A percentile compares a stretch with the other conserved stretches of the same genome.
These are phyloP conservation scores for Rhodofomes roseus DNA, from an alignment of 1,284 basidiomycete genomes.

Conservation along the genomic window DNA sequence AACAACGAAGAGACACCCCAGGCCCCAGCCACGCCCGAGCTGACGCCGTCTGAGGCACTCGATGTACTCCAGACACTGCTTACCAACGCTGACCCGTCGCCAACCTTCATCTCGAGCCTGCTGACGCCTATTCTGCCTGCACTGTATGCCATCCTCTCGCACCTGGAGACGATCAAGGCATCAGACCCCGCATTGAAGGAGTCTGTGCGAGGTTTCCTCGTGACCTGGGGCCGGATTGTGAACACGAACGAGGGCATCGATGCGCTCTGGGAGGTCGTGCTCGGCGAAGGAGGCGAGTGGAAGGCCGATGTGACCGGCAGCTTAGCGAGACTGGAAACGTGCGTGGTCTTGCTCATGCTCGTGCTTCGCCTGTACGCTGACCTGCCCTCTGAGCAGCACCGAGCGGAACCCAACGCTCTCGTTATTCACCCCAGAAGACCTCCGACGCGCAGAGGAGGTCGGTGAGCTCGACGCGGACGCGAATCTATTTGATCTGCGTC, in stretches of 20 bases:
- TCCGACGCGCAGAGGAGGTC: conserved; percentile 35
- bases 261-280: conserved; percentile 60
- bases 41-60: conserved; percentile 39
- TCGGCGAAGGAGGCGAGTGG: conserved; percentile 55
- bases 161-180: conserved; percentile 49
- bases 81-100: conserved; percentile 76
- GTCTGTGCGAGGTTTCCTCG: conserved; percentile 53
- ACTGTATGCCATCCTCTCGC: conserved; percentile 61
- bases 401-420: conserved; percentile 30
- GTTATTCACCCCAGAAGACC: conserved; percentile 50
- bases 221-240: conserved; percentile 73
- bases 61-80: conserved; percentile 52
- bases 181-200: conserved; percentile 62
- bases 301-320: conserved; percentile 48
- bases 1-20: neutral
- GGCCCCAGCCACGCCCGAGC: conserved; percentile 1
- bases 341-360: conserved; percentile 12
- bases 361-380: neutral
- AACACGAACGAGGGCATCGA: conserved; percentile 47
- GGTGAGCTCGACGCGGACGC: conserved; percentile 47
- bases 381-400: conserved; percentile 15
- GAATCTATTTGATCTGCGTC: conserved; percentile 65
- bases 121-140: conserved; percentile 66
- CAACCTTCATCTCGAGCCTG: conserved; percentile 57
- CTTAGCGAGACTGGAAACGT: conserved; percentile 41